Evolutionary conservation across 345 rosid genomes (phyloP), one percentile per base, ranked within the genome.

Genomic region (Salix caprea): DNA sequence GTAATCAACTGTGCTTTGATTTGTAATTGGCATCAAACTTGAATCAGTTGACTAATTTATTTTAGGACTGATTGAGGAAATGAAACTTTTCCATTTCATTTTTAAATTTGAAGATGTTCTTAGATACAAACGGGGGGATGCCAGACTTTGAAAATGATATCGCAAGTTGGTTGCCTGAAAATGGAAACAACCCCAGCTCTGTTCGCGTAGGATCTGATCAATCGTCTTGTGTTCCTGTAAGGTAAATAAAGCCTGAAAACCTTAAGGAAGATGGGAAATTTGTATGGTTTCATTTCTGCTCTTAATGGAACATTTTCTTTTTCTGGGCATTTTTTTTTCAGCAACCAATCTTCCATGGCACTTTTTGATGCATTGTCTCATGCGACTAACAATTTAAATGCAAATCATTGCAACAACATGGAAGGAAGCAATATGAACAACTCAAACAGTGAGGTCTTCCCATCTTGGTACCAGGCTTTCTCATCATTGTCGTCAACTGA

Each of bases 301-400:
- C 18, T 2, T 24, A 19, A 26, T 13, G 11, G 13, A 24, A 16
- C 26, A 6, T 11, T 26, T 16, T 44, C 34, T 44, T 42, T 42
- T 42, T 46, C 4, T 46, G 50, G 15, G 50, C 50, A 32, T 32
- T 32, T 19, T 30, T 58, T 39, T 58, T 18, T 8, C 72, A 80
- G 83, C 67, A 76, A 80, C 32, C 79, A 76, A 37, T 61, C 56
- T 1, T 39, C 81, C 76, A 77, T 71, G 50, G 48, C 73, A 66
- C 78, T 67, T 44, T 78, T 42, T 78, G 91, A 88, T 69, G 84
- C 84, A 9, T 67, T 89, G 81, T 69, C 78, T 50, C 85, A 84
- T 72, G 89, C 83, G 64, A 78, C 80, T 48, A 80, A 37, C 24
- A 81, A 40, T 34, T 54, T 82, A n/a, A 76, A 44, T 34, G 77